Conservation (phyloP, 352 stramenopile species). For the Globisporangium orthogonon region DNA sequence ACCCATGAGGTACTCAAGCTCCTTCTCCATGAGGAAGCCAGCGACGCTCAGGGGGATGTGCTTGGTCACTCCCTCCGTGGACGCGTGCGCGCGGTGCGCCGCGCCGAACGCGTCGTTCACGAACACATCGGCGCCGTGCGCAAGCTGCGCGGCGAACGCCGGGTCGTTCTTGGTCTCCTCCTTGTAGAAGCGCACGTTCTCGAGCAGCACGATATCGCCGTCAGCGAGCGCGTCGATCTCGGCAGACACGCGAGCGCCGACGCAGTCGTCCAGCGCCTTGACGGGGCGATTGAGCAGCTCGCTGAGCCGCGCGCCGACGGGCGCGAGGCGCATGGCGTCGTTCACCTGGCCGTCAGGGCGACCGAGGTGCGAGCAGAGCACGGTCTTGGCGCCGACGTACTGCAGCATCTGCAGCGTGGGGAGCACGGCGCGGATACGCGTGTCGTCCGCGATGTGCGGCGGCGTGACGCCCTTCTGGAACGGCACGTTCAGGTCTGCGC, state of each 20-base stretch:
- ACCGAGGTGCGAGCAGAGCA: conserved; percentile 96
- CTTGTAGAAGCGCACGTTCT: conserved; percentile 97
- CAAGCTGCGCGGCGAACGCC: conserved; percentile 93
- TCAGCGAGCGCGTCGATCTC: conserved; percentile 81
- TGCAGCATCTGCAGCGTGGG: conserved; percentile 92
- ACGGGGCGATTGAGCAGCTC: conserved; percentile 91
- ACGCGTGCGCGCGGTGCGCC: conserved; percentile 96
- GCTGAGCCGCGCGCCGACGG: conserved; percentile 90
- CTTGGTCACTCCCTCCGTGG: conserved; percentile 96
- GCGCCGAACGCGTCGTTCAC: conserved; percentile 99
- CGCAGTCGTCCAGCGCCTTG: conserved; percentile 93
- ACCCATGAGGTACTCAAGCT: conserved; percentile 93
- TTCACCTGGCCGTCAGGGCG: conserved; percentile 91
- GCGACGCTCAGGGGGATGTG: conserved; percentile 91
- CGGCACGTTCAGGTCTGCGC: conserved; percentile 99
- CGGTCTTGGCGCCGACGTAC: conserved; percentile 92
- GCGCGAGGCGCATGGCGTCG: conserved; percentile 78
- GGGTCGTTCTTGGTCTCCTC: conserved; percentile 96
- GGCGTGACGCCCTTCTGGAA: conserved; percentile 88
- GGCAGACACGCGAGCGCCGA: conserved; percentile 86
- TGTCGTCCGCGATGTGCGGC: conserved; percentile 94
- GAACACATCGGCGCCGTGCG: conserved; percentile 91
- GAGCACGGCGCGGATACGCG: conserved; percentile 93
- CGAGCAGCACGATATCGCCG: conserved; percentile 91
- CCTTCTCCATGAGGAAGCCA: conserved; percentile 97